Base-by-base conservation (phyloP, 257 asterid species). In the Plantago ovata region DNA sequence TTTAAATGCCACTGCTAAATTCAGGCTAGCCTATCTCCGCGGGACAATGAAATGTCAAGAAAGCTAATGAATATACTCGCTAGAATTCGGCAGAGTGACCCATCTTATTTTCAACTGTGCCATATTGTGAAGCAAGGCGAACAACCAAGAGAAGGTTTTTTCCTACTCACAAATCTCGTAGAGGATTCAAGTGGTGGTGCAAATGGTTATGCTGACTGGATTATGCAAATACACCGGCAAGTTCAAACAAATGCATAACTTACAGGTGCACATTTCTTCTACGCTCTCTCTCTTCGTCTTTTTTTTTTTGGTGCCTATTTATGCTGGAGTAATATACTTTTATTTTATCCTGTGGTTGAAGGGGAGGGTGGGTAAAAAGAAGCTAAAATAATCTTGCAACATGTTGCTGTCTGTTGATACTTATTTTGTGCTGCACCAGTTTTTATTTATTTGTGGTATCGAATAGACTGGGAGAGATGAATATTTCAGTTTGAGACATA, bases 41-140 rank as follows among this genome's bases (percentile, higher is more conserved):
- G 68, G 44, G 84, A 77, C 65, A 86, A 81, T 42, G 76, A 66
- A 55, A 77, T 75, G 75, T 73, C 96, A 44, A 84, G 80, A 67
- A 83, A 76, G 76, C 74, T 90, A 16, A 72, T 69, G 78, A 61
- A 70, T 63, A 72, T 77, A 60, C 84, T 86, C 16, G 67, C 73
- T 57, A 82, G 60, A 69, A 70, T 43, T 55, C 73, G 88, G 70
- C 84, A 74, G 71, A 76, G 80, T 9, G 87, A 79, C 56, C 82
- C 66, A 3, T 79, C 95, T 12, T 82, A 85, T 72, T 80, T 55
- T 72, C 91, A 82, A 77, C 68, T 77, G 38, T 75, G 79, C 69
- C 83, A 80, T 73, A 75, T 82, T 38, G 89, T 86, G 79, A 84
- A 90, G 80, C 95, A 90, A 82, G 95, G 86, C 19, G 95, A 90